phyloP scores from a whole-genome alignment of 2,329 filamentous ascomycete genomes.

The Alternaria infectoria region DNA sequence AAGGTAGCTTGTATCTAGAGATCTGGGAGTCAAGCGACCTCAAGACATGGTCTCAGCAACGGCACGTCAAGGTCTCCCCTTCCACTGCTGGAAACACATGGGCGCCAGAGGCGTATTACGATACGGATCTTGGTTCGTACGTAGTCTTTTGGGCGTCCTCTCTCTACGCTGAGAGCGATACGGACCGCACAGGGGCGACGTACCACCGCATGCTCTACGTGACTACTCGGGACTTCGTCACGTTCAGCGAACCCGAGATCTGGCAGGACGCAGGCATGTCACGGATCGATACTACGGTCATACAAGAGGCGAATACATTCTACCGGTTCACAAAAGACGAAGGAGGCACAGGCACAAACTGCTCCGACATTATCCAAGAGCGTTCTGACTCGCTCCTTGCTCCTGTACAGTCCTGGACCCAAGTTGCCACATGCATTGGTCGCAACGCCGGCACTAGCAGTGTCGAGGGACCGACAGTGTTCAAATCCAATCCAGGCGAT shows the following conservation, averaged over 20 bases:
- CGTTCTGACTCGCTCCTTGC: conserved; percentile 53
- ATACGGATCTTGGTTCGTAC: conserved; percentile 52
- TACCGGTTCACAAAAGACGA: conserved; percentile 65
- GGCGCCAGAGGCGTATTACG: conserved; percentile 61
- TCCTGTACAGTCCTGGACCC: conserved; percentile 53
- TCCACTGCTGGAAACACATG: conserved; percentile 60
- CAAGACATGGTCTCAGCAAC: conserved; percentile 58
- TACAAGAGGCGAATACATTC: conserved; percentile 52
- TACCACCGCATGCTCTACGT: conserved; percentile 63
- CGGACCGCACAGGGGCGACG: conserved; percentile 50
- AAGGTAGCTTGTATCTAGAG: conserved; percentile 59
- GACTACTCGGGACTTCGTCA: conserved; percentile 59
- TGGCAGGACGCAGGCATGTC: conserved; percentile 62
- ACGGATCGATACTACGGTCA: conserved; percentile 61
- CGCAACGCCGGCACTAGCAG: conserved; percentile 55
- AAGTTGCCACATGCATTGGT: conserved; percentile 58
- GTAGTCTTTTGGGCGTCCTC: conserved; percentile 57
- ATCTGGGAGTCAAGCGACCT: conserved; percentile 62
- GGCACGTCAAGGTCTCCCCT: conserved; percentile 59
- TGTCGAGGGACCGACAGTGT: conserved; percentile 61
- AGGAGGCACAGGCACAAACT: conserved; percentile 57
- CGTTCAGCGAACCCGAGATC: conserved; percentile 55
- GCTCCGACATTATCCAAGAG: conserved; percentile 62
- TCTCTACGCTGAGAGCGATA: conserved; percentile 53
- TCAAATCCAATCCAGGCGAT: conserved; percentile 59